These are phyloP conservation scores for Ustilago hordei DNA, from an alignment of 1,284 basidiomycete genomes.

Conservation along the genomic window DNA sequence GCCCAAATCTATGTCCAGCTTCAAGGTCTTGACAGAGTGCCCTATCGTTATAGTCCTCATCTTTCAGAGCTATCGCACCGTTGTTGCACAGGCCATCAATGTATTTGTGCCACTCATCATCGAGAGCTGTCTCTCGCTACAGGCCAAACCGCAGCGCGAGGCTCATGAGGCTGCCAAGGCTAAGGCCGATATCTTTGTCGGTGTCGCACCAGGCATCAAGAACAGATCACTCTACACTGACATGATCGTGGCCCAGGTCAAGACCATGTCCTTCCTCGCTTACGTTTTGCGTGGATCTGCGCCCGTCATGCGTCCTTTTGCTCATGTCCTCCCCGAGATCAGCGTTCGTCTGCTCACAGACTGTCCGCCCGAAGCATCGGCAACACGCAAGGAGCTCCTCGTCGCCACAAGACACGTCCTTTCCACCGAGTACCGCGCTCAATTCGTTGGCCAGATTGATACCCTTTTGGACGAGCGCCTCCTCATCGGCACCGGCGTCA, in stretches of 20 bases:
- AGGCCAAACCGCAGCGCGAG: constrained; percentile 85
- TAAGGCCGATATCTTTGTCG: constrained; percentile 84
- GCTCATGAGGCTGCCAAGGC: constrained; percentile 84
- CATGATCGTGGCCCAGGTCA: constrained; percentile 92
- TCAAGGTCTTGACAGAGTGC: constrained; percentile 95
- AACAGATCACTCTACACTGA: constrained; percentile 86
- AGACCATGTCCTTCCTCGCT: constrained; percentile 84
- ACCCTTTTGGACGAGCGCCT: constrained; percentile 91
- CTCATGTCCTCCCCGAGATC: constrained; percentile 83
- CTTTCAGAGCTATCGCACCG: constrained; percentile 81
- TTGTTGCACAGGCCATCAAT: constrained; percentile 78
- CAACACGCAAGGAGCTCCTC: constrained; percentile 82
- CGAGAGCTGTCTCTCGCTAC: constrained; percentile 67
- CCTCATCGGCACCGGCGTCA: constrained; percentile 84
- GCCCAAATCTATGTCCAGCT: constrained; percentile 74
- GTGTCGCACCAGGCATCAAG: constrained; percentile 77
- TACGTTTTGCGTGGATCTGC: constrained; percentile 83
- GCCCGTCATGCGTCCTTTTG: constrained; percentile 82
- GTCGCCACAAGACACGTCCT: constrained; percentile 93
- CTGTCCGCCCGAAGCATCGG: constrained; percentile 87
- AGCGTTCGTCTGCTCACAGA: constrained; percentile 91
- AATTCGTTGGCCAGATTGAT: constrained; percentile 86
- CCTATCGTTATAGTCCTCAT: constrained; percentile 92
- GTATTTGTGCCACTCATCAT: constrained; percentile 76
- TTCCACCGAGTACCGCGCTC: constrained; percentile 82